A percentile compares a stretch with the other conserved stretches of the same genome.
Evolutionary conservation across 1,139 yeast species (phyloP).

Genomic region (Blastobotrys ciferrii): DNA sequence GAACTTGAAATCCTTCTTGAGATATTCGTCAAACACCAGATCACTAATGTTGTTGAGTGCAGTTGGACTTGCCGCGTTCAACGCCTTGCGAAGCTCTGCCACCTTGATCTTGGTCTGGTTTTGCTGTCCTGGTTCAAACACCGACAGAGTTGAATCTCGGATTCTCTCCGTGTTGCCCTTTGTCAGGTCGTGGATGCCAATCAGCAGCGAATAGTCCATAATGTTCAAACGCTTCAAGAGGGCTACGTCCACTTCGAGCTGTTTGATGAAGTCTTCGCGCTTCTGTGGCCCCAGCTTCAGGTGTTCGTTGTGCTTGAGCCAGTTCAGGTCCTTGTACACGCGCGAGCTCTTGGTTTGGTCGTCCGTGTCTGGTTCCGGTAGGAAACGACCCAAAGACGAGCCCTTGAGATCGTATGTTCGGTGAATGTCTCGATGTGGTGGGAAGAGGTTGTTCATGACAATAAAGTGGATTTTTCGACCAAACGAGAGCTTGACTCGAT

Average conservation of each 20-base stretch:
- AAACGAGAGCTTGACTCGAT: constrained; percentile 86
- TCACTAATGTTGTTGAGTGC: constrained; percentile 34
- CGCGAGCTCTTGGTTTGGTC: constrained; percentile 28
- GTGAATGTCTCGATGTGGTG: constrained; percentile 89
- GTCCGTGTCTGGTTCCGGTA: constrained; percentile 30
- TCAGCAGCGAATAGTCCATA: constrained; percentile 90
- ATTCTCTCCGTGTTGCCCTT: constrained; percentile 50
- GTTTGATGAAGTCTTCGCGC: constrained; percentile 57
- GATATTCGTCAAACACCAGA: constrained; percentile 33
- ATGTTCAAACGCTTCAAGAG: constrained; percentile 72
- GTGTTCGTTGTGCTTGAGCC: constrained; percentile 64
- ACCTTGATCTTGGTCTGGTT: constrained; percentile 32
- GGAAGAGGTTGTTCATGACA: constrained; percentile 96
- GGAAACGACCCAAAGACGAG: constrained; percentile 76
- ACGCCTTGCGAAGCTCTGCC: constrained; percentile 38
- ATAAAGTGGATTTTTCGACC: constrained; percentile 86
- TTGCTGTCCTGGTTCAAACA: constrained; percentile 38
- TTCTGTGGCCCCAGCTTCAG: constrained; percentile 75
- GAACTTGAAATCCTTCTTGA: constrained; percentile 46
- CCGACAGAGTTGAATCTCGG: constrained; percentile 39
- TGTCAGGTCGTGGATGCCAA: constrained; percentile 80
- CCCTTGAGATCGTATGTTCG: constrained; percentile 90
- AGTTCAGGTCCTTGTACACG: constrained; percentile 81
- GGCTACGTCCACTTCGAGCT: constrained; percentile 70
- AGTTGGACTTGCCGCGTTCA: constrained; percentile 39